Percentiles rank a stretch among this genome's conserved stretches.
These are phyloP conservation scores for Apocynum venetum DNA, from an alignment of 257 asterid species.

Conservation along the genomic window DNA sequence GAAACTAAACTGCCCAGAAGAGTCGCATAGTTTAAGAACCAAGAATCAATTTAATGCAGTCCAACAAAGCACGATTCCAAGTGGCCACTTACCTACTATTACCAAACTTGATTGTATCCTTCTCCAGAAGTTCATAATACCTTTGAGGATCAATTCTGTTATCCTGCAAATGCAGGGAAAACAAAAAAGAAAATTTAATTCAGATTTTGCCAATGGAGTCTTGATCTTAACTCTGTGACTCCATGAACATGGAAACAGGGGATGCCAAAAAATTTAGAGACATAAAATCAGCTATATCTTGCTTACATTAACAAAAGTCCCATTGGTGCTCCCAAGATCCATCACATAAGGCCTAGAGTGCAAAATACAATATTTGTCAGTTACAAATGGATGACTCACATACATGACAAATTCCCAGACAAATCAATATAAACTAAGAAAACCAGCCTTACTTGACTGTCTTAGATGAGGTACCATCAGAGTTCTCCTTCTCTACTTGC, in stretches of 20 bases:
- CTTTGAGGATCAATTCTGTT: slow-evolving; percentile 69
- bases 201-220: background rate
- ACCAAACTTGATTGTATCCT: slow-evolving; percentile 89
- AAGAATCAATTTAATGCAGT: background rate
- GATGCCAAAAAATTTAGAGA: background rate
- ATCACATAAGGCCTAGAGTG: slow-evolving; percentile 77
- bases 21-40: too few relatives aligned
- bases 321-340: slow-evolving; percentile 99
- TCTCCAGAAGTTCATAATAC: slow-evolving; percentile 80
- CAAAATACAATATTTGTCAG: slow-evolving; percentile 17
- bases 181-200: background rate
- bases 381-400: slow-evolving; percentile 10
- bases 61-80: slow-evolving; percentile 1
- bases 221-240: background rate
- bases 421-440: slow-evolving; percentile 7
- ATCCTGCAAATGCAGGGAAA: slow-evolving; percentile 49
- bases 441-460: slow-evolving; percentile 55
- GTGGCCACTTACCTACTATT: slow-evolving; percentile 73
- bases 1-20: slow-evolving; percentile 8
- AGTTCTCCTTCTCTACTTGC: slow-evolving; percentile 87
- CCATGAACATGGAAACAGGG: slow-evolving; percentile 15
- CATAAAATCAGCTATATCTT: background rate
- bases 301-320: slow-evolving; percentile 87
- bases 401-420: slow-evolving; percentile 15
- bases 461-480: slow-evolving; percentile 67